Evolutionary conservation across 495 filamentous ascomycete species (phyloP), one percentile per base, ranked within the genome.

Genomic region (Penicillium canariense): DNA sequence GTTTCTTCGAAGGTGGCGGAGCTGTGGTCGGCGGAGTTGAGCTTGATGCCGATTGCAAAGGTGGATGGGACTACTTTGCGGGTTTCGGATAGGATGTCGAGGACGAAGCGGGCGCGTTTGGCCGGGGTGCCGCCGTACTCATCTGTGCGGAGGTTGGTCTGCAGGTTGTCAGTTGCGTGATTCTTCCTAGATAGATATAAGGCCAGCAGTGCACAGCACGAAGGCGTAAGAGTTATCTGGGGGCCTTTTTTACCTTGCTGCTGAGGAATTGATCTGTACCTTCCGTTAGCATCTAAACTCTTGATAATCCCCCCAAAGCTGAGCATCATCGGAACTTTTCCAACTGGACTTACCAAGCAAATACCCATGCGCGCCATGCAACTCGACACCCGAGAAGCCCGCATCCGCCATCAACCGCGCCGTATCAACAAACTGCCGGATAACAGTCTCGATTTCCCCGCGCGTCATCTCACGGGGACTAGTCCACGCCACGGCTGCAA

Each of bases 291-390:
- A 43, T 12, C 34, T 31, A 48, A 5, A 5, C n/a, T 32, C 25
- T 2, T 34, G n/a, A n/a, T n/a, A n/a, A n/a, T n/a, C n/a, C n/a
- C n/a, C n/a, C n/a, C 31, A 34, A 34, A 14, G 14, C 9, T 34
- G 9, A 14, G 31, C 43, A 7, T 30, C 8, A 10, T 26, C 2
- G 12, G 23, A 5, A 3, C 7, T 12, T n/a, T 18, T 9, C 4
- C 3, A 14, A 11, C 8, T 5, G 9, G 14, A 42, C 63, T 61
- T 68, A 71, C 74, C 74, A 18, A 84, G 65, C 36, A 86, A 65
- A 67, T 84, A 86, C 23, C 83, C 82, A 68, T 86, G 82, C 17
- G 82, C 81, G 25, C 63, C 77, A 68, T 85, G 82, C 28, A 85
- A 62, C 66, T 85, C 75, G 14, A 85, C 54, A 0, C 79, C 81